Evolutionary conservation across 768 basidiomycete species (phyloP).

Genomic region (Serpula lacrymans): DNA sequence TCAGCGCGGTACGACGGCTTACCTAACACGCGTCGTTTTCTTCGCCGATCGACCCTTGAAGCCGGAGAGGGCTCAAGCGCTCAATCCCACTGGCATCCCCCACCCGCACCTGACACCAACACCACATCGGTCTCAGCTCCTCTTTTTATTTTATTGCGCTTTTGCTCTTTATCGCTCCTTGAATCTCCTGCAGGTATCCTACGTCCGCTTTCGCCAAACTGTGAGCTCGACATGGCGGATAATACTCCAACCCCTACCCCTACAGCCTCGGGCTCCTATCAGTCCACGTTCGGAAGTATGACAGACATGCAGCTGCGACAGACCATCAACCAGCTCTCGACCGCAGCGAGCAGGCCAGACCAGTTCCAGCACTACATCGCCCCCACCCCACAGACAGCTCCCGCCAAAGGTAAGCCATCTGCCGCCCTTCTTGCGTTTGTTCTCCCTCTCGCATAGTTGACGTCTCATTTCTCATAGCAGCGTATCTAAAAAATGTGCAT

Average conservation of each 20-base stretch:
- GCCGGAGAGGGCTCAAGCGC: no score
- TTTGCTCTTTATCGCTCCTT: not conserved
- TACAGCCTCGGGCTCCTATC: slow-evolving; percentile 25
- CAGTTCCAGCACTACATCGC: slow-evolving; percentile 34
- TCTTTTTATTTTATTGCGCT: not conserved
- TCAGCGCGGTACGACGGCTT: no score
- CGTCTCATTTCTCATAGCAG: slow-evolving; percentile 36
- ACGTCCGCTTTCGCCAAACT: not conserved
- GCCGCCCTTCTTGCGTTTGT: not conserved
- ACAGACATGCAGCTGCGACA: slow-evolving; percentile 63
- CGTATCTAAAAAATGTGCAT: slow-evolving; percentile 67
- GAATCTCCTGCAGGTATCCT: no score
- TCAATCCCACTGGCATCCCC: no score
- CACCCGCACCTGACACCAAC: not conserved
- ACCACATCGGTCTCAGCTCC: not conserved
- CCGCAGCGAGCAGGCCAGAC: slow-evolving; percentile 29
- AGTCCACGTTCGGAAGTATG: slow-evolving; percentile 40
- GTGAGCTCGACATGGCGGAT: slow-evolving; percentile 21
- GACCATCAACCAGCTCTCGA: slow-evolving; percentile 53
- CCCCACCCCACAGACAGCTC: slow-evolving; percentile 24
- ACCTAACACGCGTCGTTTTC: slow-evolving; percentile 22
- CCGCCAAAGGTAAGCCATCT: slow-evolving; percentile 24
- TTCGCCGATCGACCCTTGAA: no score
- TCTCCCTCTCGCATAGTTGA: not conserved
- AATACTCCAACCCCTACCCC: slow-evolving; percentile 20